Evolutionary conservation across 139 green algal genomes (phyloP).

Genomic region (Klebsormidium nitens): DNA sequence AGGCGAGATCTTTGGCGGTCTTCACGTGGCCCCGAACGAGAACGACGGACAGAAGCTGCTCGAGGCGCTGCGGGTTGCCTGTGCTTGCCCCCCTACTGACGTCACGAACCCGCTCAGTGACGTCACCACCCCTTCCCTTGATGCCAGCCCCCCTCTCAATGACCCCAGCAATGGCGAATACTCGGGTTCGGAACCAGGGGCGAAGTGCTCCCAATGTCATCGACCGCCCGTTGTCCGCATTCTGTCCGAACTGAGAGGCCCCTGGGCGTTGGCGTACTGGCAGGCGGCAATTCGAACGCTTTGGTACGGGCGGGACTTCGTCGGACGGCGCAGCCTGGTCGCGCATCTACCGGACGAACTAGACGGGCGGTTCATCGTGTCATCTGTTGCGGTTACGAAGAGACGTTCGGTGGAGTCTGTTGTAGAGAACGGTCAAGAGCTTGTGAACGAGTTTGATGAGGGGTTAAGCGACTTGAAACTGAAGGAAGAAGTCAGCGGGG

Average conservation of each 20-base stretch:
- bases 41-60: constrained; percentile 23
- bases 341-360: constrained; percentile 44
- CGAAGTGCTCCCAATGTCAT: too few relatives aligned
- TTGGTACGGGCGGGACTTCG: constrained; percentile 27
- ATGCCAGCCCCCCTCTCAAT: too few relatives aligned
- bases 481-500: too few relatives aligned
- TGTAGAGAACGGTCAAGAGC: too few relatives aligned
- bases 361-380: constrained; percentile 43
- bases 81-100: too few relatives aligned
- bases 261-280: constrained; percentile 78
- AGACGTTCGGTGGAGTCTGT: too few relatives aligned
- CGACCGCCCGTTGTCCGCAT: too few relatives aligned
- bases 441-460: not conserved
- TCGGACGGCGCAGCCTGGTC: constrained; percentile 52
- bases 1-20: constrained; percentile 36
- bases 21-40: constrained; percentile 10
- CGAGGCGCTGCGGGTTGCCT: constrained; percentile 8
- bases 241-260: constrained; percentile 44
- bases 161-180: too few relatives aligned
- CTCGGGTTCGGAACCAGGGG: too few relatives aligned
- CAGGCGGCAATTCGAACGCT: constrained; percentile 47
- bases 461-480: too few relatives aligned
- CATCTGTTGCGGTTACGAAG: constrained; percentile 39
- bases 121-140: too few relatives aligned
- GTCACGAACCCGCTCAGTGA: too few relatives aligned